These are phyloP conservation scores for Neonectria neomacrospora DNA, from an alignment of 2,329 filamentous ascomycete genomes.

Conservation along the genomic window DNA sequence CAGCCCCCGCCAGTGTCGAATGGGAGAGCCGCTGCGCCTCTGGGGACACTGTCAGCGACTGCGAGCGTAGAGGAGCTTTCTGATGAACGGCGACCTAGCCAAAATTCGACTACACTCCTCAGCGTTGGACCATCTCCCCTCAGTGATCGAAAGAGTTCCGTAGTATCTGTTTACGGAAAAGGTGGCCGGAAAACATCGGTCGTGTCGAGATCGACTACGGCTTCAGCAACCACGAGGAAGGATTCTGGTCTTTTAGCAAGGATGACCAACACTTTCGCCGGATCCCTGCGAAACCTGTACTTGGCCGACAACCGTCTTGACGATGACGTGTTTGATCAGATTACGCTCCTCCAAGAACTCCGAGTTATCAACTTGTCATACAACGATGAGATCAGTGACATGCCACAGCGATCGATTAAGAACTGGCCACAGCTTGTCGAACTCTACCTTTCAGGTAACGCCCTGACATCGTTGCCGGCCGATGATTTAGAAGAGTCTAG, in stretches of 20 bases:
- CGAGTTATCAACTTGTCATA: slow-evolving; percentile 93
- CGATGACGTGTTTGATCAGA: slow-evolving; percentile 94
- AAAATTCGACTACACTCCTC: slow-evolving; percentile 80
- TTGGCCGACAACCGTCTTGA: slow-evolving; percentile 94
- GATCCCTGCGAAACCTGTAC: slow-evolving; percentile 84
- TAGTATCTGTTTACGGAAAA: slow-evolving; percentile 82
- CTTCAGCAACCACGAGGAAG: slow-evolving; percentile 73
- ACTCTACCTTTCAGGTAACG: slow-evolving; percentile 94
- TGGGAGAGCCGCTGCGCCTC: slow-evolving; percentile 56
- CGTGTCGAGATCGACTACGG: slow-evolving; percentile 72
- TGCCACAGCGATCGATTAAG: slow-evolving; percentile 87
- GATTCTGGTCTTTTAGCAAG: slow-evolving; percentile 88
- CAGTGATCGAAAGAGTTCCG: slow-evolving; percentile 80
- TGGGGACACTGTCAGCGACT: slow-evolving; percentile 63
- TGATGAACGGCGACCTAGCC: slow-evolving; percentile 81
- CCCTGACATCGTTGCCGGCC: slow-evolving; percentile 88
- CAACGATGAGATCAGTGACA: slow-evolving; percentile 87
- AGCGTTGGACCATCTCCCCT: slow-evolving; percentile 81
- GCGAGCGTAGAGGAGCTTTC: slow-evolving; percentile 82
- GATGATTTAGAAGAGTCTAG: slow-evolving; percentile 94
- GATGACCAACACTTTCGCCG: slow-evolving; percentile 86
- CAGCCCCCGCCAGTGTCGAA: slow-evolving; percentile 49
- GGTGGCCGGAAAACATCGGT: slow-evolving; percentile 87
- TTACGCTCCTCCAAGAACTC: slow-evolving; percentile 83
- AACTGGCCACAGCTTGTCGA: slow-evolving; percentile 92